phyloP scores from a whole-genome alignment of 2,329 filamentous ascomycete genomes.

The Cladosporium sp. region DNA sequence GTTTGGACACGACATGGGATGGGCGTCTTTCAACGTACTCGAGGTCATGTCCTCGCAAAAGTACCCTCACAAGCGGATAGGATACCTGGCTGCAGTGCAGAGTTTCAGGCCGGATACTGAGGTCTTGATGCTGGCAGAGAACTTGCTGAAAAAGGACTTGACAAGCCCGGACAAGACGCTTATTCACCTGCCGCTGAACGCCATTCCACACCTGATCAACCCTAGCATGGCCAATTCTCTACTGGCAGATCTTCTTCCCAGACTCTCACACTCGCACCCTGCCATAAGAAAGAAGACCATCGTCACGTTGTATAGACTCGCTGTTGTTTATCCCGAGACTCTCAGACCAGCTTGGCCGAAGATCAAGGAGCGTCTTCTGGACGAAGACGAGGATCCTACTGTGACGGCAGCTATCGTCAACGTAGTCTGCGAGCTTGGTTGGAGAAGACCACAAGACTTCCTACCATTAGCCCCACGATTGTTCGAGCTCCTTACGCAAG shows the following conservation, averaged over 20 bases:
- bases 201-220: constrained; percentile 93
- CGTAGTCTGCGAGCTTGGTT: constrained; percentile 92
- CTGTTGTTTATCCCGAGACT: constrained; percentile 94
- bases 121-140: constrained; percentile 95
- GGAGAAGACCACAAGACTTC: constrained; percentile 91
- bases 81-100: constrained; percentile 92
- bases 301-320: constrained; percentile 88
- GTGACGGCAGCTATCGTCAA: constrained; percentile 97
- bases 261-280: constrained; percentile 81
- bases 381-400: constrained; percentile 84
- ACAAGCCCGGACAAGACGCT: constrained; percentile 69
- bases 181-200: constrained; percentile 81
- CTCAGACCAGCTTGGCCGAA: constrained; percentile 92
- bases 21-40: constrained; percentile 96
- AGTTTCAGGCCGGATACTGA: constrained; percentile 95
- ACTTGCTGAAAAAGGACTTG: constrained; percentile 93
- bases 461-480: constrained; percentile 85
- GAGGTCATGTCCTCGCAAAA: constrained; percentile 98
- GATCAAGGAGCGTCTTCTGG: constrained; percentile 90
- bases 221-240: constrained; percentile 88
- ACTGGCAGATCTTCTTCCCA: constrained; percentile 80
- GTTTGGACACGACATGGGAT: constrained; percentile 99
- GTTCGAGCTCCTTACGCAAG: constrained; percentile 88
- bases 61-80: constrained; percentile 91
- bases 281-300: constrained; percentile 93